Conservation (phyloP, 2,329 filamentous ascomycete species). For the Fusarium sp. region DNA sequence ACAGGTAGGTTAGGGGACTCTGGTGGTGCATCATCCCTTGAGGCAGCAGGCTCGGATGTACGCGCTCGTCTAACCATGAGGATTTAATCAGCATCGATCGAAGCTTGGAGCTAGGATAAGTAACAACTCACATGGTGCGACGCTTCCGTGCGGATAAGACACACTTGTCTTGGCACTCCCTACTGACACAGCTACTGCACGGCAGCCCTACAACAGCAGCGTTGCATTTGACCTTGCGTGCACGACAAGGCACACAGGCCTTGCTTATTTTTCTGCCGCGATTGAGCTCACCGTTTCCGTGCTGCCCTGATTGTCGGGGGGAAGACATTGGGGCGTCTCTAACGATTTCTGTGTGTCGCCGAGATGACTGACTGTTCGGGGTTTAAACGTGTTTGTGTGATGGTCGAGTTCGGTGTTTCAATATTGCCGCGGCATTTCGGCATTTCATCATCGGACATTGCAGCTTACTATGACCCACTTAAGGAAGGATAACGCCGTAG, state of each 20-base stretch:
- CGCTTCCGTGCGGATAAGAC: slow-evolving; percentile 34
- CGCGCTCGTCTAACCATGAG: not conserved
- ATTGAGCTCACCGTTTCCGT: not conserved
- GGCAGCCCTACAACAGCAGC: slow-evolving; percentile 30
- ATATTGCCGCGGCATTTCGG: slow-evolving; percentile 15
- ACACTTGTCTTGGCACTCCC: slow-evolving; percentile 12
- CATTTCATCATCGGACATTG: no score
- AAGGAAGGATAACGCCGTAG: no score
- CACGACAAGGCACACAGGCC: slow-evolving; percentile 37
- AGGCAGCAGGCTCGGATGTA: not conserved
- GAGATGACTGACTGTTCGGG: not conserved
- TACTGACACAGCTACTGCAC: slow-evolving; percentile 35
- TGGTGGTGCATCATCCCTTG: not conserved
- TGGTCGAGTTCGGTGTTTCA: not conserved
- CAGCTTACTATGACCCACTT: no score
- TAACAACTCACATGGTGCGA: slow-evolving; percentile 19
- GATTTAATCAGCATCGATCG: accelerated
- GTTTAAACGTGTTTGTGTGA: not conserved
- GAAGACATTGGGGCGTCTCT: not conserved
- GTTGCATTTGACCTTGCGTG: slow-evolving; percentile 43
- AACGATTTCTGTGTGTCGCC: not conserved
- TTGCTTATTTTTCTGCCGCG: slow-evolving; percentile 30
- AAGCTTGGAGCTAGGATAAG: accelerated
- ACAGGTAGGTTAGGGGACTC: not conserved
- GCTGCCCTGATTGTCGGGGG: not conserved